Percentiles rank a stretch among this genome's conserved stretches.
phyloP scores from a whole-genome alignment of 306 rosid genomes.

The Trifolium dubium region DNA sequence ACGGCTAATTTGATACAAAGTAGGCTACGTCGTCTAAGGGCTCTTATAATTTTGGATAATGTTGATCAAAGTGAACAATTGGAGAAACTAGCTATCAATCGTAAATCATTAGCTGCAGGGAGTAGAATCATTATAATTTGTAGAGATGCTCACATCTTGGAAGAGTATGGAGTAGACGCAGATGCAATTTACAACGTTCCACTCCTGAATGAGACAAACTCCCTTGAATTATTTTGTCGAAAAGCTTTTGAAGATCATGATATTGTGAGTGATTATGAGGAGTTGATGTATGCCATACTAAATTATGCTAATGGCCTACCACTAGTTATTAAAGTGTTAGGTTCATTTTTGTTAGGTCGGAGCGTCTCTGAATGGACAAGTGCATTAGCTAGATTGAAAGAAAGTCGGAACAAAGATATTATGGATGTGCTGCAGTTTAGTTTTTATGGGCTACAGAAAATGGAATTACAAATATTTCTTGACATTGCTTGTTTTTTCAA shows the following conservation, averaged over 20 bases:
- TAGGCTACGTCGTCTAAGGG: neutral
- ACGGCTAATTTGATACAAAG: neutral
- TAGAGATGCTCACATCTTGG: neutral
- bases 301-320: conserved; percentile 9
- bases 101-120: neutral
- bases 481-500: conserved; percentile 30
- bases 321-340: conserved; percentile 25
- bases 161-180: neutral
- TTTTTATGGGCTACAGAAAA: neutral
- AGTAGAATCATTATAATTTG: conserved; percentile 1
- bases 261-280: neutral
- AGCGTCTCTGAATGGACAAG: neutral
- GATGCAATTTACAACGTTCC: neutral
- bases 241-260: neutral
- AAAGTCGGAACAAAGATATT: conserved; percentile 4
- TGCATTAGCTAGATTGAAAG: neutral
- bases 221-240: neutral
- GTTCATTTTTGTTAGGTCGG: neutral
- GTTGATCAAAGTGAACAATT: neutral
- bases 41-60: neutral
- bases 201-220: neutral
- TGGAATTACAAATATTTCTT: conserved; percentile 35
- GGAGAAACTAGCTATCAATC: neutral
- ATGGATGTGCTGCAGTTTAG: conserved; percentile 25
- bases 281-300: neutral